Conservation (phyloP, 1,284 basidiomycete genomes). For the Vanrija sp. region DNA sequence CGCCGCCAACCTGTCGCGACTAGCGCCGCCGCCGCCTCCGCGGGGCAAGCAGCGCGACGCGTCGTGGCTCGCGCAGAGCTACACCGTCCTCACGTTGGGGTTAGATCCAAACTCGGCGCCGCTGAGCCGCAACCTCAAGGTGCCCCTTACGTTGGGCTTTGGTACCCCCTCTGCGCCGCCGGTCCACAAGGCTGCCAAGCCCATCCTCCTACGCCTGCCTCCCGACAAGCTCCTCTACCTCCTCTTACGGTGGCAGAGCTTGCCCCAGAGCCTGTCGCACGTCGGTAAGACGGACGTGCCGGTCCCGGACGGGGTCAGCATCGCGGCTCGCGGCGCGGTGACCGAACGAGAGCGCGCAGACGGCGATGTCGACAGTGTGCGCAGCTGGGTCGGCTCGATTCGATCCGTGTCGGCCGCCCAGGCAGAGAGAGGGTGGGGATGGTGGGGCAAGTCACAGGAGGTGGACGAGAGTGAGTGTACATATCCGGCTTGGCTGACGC, state of each 20-base stretch:
- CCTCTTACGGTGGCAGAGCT: slow-evolving; percentile 43
- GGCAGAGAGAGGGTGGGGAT: slow-evolving; percentile 20
- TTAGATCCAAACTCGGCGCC: slow-evolving; percentile 44
- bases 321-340: slow-evolving; percentile 31
- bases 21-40: slow-evolving; percentile 26
- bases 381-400: slow-evolving; percentile 48
- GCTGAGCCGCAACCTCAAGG: slow-evolving; percentile 34
- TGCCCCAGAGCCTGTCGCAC: slow-evolving; percentile 35
- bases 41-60: slow-evolving; percentile 11
- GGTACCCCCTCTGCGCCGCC: slow-evolving; percentile 21
- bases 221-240: slow-evolving; percentile 47
- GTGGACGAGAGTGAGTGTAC: slow-evolving; percentile 40
- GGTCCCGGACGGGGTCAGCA: slow-evolving; percentile 33
- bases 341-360: slow-evolving; percentile 18
- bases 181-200: slow-evolving; percentile 21
- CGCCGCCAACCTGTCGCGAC: slow-evolving; percentile 34
- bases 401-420: slow-evolving; percentile 30
- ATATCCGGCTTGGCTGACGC: slow-evolving; percentile 2
- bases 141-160: slow-evolving; percentile 44
- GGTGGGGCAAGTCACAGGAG: slow-evolving; percentile 38
- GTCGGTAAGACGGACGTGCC: slow-evolving; percentile 46
- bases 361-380: slow-evolving; percentile 45
- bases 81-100: slow-evolving; percentile 47
- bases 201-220: slow-evolving; percentile 43
- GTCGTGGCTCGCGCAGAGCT: slow-evolving; percentile 39